Evolutionary conservation across 129 eudicot species (phyloP).

Genomic region (Centrapalus pauciflorus): DNA sequence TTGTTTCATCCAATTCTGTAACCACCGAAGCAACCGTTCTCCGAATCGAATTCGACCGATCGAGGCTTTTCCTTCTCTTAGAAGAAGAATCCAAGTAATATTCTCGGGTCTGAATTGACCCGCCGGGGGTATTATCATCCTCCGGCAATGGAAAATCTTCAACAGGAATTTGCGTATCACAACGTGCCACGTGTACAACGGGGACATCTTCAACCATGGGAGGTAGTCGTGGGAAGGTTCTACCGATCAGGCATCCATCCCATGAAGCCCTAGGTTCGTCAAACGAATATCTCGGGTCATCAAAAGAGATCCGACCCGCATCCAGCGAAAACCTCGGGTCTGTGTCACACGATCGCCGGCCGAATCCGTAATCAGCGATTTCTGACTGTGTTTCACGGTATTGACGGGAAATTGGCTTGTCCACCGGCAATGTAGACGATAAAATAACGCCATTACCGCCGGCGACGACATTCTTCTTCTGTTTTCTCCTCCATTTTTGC

Average conservation of each 20-base stretch:
- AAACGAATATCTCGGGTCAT: constrained; percentile 76
- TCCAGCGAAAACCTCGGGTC: constrained; percentile 88
- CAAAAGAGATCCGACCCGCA: constrained; percentile 75
- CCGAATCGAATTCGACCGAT: constrained; percentile 75
- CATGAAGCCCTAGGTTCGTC: constrained; percentile 97
- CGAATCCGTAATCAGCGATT: constrained; percentile 83
- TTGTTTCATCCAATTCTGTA: constrained; percentile 71
- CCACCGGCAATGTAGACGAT: constrained; percentile 52
- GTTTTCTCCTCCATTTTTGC: constrained; percentile 78
- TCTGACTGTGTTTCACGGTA: constrained; percentile 81
- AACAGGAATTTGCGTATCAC: constrained; percentile 69
- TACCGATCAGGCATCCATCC: constrained; percentile 78
- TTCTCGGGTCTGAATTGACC: constrained; percentile 72
- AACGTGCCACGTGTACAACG: constrained; percentile 37
- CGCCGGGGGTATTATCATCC: constrained; percentile 63
- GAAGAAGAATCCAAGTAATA: constrained; percentile 86
- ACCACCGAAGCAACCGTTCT: constrained; percentile 83
- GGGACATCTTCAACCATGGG: constrained; percentile 83
- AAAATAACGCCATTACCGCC: constrained; percentile 29
- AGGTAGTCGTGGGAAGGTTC: constrained; percentile 56
- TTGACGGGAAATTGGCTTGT: constrained; percentile 60
- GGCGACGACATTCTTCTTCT: constrained; percentile 49
- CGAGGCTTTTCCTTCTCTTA: constrained; percentile 75
- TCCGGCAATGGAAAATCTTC: constrained; percentile 27
- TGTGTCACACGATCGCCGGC: constrained; percentile 81